Conservation (phyloP, 148 eudicot species). For the Simmondsia chinensis region DNA sequence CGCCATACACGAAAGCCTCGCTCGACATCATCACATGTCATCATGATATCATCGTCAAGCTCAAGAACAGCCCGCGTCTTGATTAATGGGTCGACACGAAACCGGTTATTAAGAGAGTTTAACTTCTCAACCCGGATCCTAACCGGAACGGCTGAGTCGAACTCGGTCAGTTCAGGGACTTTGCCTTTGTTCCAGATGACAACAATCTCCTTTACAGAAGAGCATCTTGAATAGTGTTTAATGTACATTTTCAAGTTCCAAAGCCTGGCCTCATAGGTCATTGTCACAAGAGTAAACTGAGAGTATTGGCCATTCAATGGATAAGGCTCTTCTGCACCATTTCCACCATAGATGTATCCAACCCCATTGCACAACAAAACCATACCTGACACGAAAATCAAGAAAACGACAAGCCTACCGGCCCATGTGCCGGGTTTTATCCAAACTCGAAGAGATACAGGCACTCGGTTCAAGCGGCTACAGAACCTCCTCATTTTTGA, state of each 20-base stretch:
- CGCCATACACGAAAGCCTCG: conserved; percentile 92
- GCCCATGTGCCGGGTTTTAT: conserved; percentile 47
- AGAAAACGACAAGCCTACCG: conserved; percentile 40
- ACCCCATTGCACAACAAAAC: conserved; percentile 54
- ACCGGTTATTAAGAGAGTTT: conserved; percentile 88
- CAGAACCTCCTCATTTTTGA: conserved; percentile 48
- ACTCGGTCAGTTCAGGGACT: conserved; percentile 48
- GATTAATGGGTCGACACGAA: conserved; percentile 55
- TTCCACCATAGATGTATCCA: conserved; percentile 61
- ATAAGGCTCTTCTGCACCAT: conserved; percentile 75
- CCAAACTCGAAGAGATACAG: conserved; percentile 45
- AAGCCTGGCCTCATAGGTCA: conserved; percentile 94
- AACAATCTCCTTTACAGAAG: conserved; percentile 88
- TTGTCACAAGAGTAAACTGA: conserved; percentile 75
- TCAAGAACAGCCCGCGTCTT: conserved; percentile 78
- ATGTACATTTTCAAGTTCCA: conserved; percentile 86
- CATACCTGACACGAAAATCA: conserved; percentile 34
- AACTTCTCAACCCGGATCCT: conserved; percentile 65
- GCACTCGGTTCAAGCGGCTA: conserved; percentile 54
- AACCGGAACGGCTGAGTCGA: conserved; percentile 86
- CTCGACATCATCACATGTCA: conserved; percentile 83
- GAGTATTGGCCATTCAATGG: conserved; percentile 57
- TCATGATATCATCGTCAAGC: conserved; percentile 95
- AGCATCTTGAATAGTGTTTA: conserved; percentile 85
- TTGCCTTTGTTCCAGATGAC: conserved; percentile 91